These are phyloP conservation scores for Spatholobus suberectus DNA, from an alignment of 306 rosid genomes.

Conservation along the genomic window DNA sequence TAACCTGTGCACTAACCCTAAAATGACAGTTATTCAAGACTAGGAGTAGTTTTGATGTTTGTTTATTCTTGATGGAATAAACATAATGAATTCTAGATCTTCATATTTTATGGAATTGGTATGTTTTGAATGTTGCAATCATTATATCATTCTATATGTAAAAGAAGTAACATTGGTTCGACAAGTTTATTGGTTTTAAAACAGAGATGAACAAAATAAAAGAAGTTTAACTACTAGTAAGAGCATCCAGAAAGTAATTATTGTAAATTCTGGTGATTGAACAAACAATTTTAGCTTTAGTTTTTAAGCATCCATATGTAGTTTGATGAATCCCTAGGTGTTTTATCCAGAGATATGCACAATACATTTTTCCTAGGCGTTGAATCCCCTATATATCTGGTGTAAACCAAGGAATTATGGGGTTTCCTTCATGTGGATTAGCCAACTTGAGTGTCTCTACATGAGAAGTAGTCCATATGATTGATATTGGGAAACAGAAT, in stretches of 20 bases:
- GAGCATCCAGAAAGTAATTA: neutral
- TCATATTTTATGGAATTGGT: neutral
- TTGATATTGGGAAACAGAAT: neutral
- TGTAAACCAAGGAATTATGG: conserved; percentile 18
- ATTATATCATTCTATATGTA: neutral
- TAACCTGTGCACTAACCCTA: neutral
- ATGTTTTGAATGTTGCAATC: neutral
- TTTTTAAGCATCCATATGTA: neutral
- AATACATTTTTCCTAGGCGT: neutral
- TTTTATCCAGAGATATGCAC: neutral
- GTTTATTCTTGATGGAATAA: neutral
- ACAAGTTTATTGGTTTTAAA: neutral
- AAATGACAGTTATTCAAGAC: neutral
- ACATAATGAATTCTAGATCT: neutral
- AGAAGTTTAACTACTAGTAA: neutral
- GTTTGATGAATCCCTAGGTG: neutral
- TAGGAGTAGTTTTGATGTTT: neutral
- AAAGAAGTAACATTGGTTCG: neutral
- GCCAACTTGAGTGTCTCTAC: neutral
- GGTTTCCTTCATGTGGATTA: neutral
- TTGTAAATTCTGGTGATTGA: neutral
- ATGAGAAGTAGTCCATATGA: neutral
- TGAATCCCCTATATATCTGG: neutral
- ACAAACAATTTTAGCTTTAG: neutral
- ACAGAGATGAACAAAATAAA: neutral